Percentiles rank a stretch among this genome's conserved stretches.
These are phyloP conservation scores for Magnaporthiopsis rhizophila DNA, from an alignment of 2,329 filamentous ascomycete species.

Conservation along the genomic window DNA sequence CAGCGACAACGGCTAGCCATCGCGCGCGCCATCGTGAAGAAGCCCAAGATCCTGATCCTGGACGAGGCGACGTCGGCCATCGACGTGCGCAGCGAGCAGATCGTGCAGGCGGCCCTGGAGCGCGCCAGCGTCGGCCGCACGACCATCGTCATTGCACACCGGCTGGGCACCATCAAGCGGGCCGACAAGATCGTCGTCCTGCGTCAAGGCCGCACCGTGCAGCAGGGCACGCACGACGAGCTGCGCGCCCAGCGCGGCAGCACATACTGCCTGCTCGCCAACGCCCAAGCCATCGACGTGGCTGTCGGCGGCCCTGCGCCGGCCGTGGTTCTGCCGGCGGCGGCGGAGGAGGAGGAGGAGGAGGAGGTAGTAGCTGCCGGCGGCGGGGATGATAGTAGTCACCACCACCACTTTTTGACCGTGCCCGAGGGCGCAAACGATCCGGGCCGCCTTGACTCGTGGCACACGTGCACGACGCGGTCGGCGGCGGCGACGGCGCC, in stretches of 20 bases:
- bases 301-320: too few species aligned
- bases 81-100: constrained; percentile 30
- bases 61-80: constrained; percentile 58
- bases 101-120: constrained; percentile 47
- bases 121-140: constrained; percentile 48
- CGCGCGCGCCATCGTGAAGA: constrained; percentile 50
- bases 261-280: constrained; percentile 5
- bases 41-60: constrained; percentile 54
- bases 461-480: not conserved
- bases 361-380: constrained; percentile 12
- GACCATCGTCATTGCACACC: constrained; percentile 24
- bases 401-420: not conserved
- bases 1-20: constrained; percentile 57
- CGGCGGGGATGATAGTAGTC: constrained; percentile 14
- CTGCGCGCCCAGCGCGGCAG: not conserved
- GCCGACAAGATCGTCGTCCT: constrained; percentile 9
- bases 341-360: not conserved
- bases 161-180: constrained; percentile 7
- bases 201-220: constrained; percentile 4
- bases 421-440: not conserved
- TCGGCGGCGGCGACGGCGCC: not conserved
- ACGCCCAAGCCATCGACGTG: constrained; percentile 1
- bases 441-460: not conserved
- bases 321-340: too few species aligned
- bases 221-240: constrained; percentile 9